Evolutionary conservation across 306 rosid genomes (phyloP), one percentile per base, ranked within the genome.

Genomic region (Medicago ruthenica): DNA sequence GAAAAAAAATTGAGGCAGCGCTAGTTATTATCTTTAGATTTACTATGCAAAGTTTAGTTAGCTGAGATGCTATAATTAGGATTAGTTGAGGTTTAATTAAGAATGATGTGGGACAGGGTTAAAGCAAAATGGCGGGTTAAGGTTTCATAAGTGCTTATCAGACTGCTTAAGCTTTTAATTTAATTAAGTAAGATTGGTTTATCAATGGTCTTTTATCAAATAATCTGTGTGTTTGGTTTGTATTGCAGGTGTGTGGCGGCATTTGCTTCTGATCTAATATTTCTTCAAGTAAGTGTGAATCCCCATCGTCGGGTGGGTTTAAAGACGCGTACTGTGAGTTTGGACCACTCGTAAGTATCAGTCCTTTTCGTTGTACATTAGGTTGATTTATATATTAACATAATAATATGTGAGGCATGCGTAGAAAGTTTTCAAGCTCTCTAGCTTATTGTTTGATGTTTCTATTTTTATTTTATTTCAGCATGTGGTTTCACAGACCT

Each of bases 401-500:
- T 45, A 44, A 44, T 47, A 50, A 62, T 54, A 74, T 18, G 34
- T 67, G 70, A 53, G 76, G 40, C 76, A 9, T 44, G 37, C 34
- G 48, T 65, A 9, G 20, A 65, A 64, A 70, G 27, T 27, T 76
- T 21, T 75, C 36, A 9, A 76, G 63, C 34, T 78, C 44, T 79
- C 42, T 42, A 48, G 34, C 34, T n/a, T 58, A 71, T 22, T 41
- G 21, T 63, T 57, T 14, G n/a, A 74, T 21, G 68, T 42, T 67
- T 51, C 54, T 22, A 5, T 14, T 54, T 82, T 50, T 9, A 20
- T 53, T 76, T 70, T 64, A 53, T 80, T 76, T 45, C 90, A 95
- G 98, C 78, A 76, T 95, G 84, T 92, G 97, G 96, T 95, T 95
- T 82, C 97, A 95, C 83, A 93, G 97, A 39, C 85, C 82, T 76